Evolutionary conservation across 2,329 filamentous ascomycete species (phyloP).

Genomic region (Colletotrichum aenigma): DNA sequence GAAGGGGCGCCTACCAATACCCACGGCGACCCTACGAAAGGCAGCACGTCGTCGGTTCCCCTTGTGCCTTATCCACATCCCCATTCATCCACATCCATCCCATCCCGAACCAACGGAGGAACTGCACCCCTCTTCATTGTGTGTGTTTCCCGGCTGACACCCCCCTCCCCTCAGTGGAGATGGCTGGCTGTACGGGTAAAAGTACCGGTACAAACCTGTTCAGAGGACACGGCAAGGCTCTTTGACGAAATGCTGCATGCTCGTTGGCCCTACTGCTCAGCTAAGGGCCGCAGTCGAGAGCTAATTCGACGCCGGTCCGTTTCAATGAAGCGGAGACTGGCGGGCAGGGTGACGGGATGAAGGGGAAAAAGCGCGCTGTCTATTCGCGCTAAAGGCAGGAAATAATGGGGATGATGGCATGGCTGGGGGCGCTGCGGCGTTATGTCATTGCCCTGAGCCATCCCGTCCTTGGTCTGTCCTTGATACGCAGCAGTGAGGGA

Average conservation of each 20-base stretch:
- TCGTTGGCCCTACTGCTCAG: background rate
- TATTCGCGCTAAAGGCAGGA: background rate
- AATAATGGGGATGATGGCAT: slow-evolving; percentile 19
- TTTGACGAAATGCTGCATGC: slow-evolving; percentile 2
- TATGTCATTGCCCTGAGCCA: slow-evolving; percentile 15
- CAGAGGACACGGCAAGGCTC: background rate
- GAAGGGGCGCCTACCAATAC: background rate
- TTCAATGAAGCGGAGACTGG: slow-evolving; percentile 19
- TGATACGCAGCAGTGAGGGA: background rate
- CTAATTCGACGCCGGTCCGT: slow-evolving; percentile 12
- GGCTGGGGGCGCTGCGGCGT: slow-evolving; percentile 11
- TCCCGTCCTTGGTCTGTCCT: background rate
- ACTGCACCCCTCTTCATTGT: background rate
- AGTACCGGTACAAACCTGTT: background rate
- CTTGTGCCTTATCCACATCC: background rate
- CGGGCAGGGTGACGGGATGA: slow-evolving; percentile 5
- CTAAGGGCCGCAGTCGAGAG: background rate
- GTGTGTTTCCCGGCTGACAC: background rate
- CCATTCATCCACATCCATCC: slow-evolving; percentile 15
- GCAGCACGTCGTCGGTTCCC: background rate
- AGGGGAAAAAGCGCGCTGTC: background rate
- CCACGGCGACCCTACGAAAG: background rate
- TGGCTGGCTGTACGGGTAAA: background rate
- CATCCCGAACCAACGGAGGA: background rate
- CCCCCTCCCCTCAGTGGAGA: background rate